Percentiles rank a stretch among this genome's conserved stretches.
Conservation (phyloP, 805 yeast species). For the Zygoascus ofunaensis region DNA sequence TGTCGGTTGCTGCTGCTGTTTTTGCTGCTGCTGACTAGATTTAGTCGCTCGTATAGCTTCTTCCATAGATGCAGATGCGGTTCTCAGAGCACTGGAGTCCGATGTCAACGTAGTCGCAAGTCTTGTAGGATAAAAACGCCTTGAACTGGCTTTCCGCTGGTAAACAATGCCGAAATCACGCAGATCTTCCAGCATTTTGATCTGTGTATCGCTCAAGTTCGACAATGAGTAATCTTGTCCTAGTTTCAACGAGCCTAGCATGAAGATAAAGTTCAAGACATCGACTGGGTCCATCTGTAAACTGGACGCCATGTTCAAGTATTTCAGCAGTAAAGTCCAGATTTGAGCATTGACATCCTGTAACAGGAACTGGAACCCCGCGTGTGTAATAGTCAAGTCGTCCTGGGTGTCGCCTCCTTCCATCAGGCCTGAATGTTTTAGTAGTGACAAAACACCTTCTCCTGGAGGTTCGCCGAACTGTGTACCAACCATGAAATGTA, state of each 20-base stretch:
- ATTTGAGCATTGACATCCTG: slow-evolving; percentile 92
- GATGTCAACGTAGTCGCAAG: slow-evolving; percentile 84
- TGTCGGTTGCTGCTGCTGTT: neutral
- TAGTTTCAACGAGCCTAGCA: slow-evolving; percentile 84
- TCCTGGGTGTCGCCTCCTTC: slow-evolving; percentile 39
- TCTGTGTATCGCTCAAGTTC: slow-evolving; percentile 69
- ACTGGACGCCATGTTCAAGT: slow-evolving; percentile 73
- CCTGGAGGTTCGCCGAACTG: slow-evolving; percentile 58
- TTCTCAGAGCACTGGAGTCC: slow-evolving; percentile 59
- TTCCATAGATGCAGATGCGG: slow-evolving; percentile 70
- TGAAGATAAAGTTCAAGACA: slow-evolving; percentile 84
- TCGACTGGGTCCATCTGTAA: slow-evolving; percentile 93
- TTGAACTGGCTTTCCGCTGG: slow-evolving; percentile 46
- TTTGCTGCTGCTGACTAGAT: neutral
- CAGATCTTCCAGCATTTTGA: slow-evolving; percentile 78
- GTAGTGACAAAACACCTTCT: slow-evolving; percentile 66
- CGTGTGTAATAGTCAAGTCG: slow-evolving; percentile 66
- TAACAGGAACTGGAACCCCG: slow-evolving; percentile 86
- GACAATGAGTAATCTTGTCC: slow-evolving; percentile 76
- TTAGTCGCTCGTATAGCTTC: slow-evolving; percentile 38
- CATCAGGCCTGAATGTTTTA: slow-evolving; percentile 81
- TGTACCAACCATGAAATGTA: slow-evolving; percentile 97
- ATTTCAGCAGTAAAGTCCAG: slow-evolving; percentile 85
- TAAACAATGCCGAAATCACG: slow-evolving; percentile 87
- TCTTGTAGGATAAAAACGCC: slow-evolving; percentile 80